Evolutionary conservation across 768 basidiomycete genomes (phyloP).

Genomic region (Floccularia luteovirens): DNA sequence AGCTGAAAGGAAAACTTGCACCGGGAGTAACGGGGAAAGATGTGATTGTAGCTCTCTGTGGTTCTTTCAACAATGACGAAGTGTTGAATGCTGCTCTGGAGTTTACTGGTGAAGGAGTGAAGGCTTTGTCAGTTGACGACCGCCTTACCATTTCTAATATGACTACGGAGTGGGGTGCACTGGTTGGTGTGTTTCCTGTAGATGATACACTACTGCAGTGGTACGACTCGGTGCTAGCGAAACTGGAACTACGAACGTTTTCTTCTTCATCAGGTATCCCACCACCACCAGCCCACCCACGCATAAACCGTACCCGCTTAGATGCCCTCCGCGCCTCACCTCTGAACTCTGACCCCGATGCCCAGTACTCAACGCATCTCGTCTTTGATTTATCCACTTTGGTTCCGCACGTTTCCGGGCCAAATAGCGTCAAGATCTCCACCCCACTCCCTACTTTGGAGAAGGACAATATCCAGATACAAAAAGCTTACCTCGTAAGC

Average conservation of each 20-base stretch:
- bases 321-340: conserved; percentile 47
- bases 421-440: conserved; percentile 97
- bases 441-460: conserved; percentile 85
- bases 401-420: conserved; percentile 93
- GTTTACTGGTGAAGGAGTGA: conserved; percentile 86
- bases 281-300: conserved; percentile 73
- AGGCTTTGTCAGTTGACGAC: conserved; percentile 78
- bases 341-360: conserved; percentile 68
- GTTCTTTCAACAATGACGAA: conserved; percentile 93
- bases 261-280: conserved; percentile 50
- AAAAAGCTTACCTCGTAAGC: conserved; percentile 97
- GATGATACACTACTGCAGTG: conserved; percentile 77
- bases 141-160: conserved; percentile 97
- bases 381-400: conserved; percentile 90
- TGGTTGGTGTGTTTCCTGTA: conserved; percentile 92
- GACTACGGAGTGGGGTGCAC: conserved; percentile 99
- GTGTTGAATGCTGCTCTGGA: conserved; percentile 96
- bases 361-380: conserved; percentile 81
- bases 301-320: conserved; percentile 73
- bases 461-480: conserved; percentile 65
- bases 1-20: conserved; percentile 72
- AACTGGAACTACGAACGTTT: conserved; percentile 74
- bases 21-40: conserved; percentile 97
- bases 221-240: conserved; percentile 73
- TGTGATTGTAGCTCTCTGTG: conserved; percentile 94